phyloP scores from a whole-genome alignment of 495 filamentous ascomycete genomes.

The Letharia columbiana region DNA sequence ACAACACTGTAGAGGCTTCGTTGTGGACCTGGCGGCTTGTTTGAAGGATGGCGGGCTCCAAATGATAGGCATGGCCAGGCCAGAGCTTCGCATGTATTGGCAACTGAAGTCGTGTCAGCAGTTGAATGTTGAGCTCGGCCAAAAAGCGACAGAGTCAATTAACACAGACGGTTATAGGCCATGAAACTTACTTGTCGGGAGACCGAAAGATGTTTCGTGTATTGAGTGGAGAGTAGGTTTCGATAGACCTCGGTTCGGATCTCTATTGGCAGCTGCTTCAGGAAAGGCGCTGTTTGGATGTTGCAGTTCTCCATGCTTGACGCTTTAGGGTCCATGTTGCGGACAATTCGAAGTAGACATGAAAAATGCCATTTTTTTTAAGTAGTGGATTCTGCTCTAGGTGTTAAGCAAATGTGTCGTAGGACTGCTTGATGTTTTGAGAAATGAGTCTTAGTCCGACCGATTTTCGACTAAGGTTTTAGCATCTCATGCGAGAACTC shows the following conservation, averaged over 20 bases:
- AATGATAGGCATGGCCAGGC: background rate
- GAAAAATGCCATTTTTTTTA: background rate
- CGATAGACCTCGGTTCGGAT: background rate
- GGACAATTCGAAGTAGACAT: background rate
- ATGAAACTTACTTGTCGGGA: background rate
- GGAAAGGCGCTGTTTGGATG: background rate
- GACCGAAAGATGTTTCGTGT: background rate
- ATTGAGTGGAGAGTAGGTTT: background rate
- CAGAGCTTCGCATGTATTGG: background rate
- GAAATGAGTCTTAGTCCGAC: background rate
- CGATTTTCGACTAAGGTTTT: background rate
- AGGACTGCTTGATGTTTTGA: background rate
- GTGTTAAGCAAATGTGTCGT: background rate
- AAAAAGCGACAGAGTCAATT: background rate
- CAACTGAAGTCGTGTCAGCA: background rate
- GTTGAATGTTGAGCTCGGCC: background rate
- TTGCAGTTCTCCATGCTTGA: background rate
- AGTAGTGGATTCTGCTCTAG: background rate
- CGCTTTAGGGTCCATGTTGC: background rate
- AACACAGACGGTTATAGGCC: background rate
- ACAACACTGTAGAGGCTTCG: background rate
- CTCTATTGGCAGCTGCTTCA: background rate
- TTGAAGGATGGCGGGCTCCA: background rate
- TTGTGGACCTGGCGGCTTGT: background rate
- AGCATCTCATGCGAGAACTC: background rate